Conservation (phyloP, 108 stramenopile species). For the Cyclotella atomus region DNA sequence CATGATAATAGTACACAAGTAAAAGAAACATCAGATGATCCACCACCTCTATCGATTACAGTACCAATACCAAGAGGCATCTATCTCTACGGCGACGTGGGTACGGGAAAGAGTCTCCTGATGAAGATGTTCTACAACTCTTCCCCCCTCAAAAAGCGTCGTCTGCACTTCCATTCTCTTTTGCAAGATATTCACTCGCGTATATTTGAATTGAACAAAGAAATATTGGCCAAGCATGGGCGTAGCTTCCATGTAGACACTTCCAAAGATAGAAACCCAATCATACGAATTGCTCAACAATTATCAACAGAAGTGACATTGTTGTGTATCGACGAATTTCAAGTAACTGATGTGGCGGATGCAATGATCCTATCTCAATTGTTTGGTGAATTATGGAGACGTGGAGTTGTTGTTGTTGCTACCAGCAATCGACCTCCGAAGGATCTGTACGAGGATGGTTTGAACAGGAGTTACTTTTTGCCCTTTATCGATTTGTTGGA, state of each 20-base stretch:
- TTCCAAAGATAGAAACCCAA: slow-evolving; percentile 63
- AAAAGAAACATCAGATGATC: background rate
- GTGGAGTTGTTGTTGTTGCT: slow-evolving; percentile 89
- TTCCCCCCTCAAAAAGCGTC: slow-evolving; percentile 49
- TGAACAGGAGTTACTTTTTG: slow-evolving; percentile 95
- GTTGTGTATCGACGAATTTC: slow-evolving; percentile 99
- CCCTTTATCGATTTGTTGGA: slow-evolving; percentile 91
- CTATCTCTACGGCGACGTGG: slow-evolving; percentile 93
- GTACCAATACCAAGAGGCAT: slow-evolving; percentile 75
- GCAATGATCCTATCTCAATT: slow-evolving; percentile 87
- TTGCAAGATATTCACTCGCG: slow-evolving; percentile 88
- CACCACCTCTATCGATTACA: slow-evolving; percentile 6
- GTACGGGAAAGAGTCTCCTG: slow-evolving; percentile 95
- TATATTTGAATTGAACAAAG: slow-evolving; percentile 83
- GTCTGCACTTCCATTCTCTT: slow-evolving; percentile 97
- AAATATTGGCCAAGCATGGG: slow-evolving; percentile 55
- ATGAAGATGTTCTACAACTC: slow-evolving; percentile 92
- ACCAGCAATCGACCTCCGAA: slow-evolving; percentile 95
- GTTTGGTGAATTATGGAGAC: slow-evolving; percentile 68
- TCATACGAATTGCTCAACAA: slow-evolving; percentile 64
- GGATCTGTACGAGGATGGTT: slow-evolving; percentile 94
- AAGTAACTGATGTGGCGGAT: slow-evolving; percentile 98
- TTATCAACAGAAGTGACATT: slow-evolving; percentile 68
- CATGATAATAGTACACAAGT: background rate
- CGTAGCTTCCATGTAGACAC: slow-evolving; percentile 74